phyloP scores from a whole-genome alignment of 352 stramenopile genomes.

The Hyaloperonospora arabidopsidis region DNA sequence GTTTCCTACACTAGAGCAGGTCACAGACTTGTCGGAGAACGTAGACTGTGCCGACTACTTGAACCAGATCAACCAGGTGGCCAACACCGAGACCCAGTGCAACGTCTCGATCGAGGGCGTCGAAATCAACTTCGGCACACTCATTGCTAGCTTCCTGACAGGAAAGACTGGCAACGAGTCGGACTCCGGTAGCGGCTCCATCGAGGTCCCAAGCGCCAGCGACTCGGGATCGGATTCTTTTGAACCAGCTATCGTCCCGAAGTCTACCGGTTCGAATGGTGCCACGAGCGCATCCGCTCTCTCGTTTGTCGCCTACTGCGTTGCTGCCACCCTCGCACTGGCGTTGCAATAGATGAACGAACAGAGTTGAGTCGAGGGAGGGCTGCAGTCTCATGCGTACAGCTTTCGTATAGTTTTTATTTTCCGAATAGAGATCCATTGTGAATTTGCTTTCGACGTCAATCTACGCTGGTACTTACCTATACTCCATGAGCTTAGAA shows the following conservation, averaged over 20 bases:
- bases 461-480: no score
- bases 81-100: conserved; percentile 6
- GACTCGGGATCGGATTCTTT: background rate
- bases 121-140: conserved; percentile 30
- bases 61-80: conserved; percentile 5
- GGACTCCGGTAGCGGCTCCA: conserved; percentile 19
- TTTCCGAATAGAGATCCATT: no score
- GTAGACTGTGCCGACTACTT: conserved; percentile 1
- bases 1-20: conserved; percentile 1
- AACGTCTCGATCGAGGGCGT: conserved; percentile 24
- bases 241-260: background rate
- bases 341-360: conserved; percentile 2
- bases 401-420: no score
- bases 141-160: conserved; percentile 43
- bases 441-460: no score
- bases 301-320: background rate
- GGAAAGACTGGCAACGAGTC: conserved; percentile 56
- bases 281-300: background rate
- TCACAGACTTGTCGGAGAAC: conserved; percentile 1
- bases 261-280: background rate
- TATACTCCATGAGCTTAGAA: no score
- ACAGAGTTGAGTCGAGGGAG: no score
- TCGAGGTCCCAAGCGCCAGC: background rate
- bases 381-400: no score
- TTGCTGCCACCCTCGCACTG: conserved; percentile 1